These are phyloP conservation scores for Puccinia polysora DNA, from an alignment of 1,284 basidiomycete genomes.

Conservation along the genomic window DNA sequence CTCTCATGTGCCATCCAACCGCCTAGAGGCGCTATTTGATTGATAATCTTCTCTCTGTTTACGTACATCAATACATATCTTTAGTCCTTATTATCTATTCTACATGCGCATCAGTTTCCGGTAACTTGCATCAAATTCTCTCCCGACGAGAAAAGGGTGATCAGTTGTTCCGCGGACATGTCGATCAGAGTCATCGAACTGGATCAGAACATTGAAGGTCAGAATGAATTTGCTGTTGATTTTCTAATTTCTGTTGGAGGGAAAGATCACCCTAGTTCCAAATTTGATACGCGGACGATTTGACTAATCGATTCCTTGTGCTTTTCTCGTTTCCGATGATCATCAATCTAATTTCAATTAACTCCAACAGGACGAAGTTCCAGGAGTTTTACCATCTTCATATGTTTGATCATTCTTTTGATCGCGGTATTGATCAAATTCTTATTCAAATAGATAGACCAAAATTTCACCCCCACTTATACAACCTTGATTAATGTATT, in stretches of 20 bases:
- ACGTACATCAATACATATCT: background rate
- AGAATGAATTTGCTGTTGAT: too few species aligned
- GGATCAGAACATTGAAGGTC: constrained; percentile 54
- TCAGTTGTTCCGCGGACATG: constrained; percentile 88
- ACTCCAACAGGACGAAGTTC: background rate
- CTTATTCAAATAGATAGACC: too few species aligned
- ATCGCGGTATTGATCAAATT: constrained; percentile 10
- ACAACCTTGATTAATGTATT: too few species aligned
- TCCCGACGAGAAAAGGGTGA: constrained; percentile 71
- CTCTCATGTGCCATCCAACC: background rate
- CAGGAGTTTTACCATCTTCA: background rate
- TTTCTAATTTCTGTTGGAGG: background rate
- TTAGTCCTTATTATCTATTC: constrained; percentile 77
- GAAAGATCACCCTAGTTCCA: background rate
- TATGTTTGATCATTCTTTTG: constrained; percentile 5
- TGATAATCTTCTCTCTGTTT: too few species aligned
- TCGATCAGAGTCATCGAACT: constrained; percentile 75
- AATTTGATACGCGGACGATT: background rate
- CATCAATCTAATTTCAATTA: background rate
- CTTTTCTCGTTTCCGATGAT: background rate
- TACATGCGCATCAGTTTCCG: constrained; percentile 92
- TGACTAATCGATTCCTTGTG: background rate
- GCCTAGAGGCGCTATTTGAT: background rate
- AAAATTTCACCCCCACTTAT: too few species aligned
- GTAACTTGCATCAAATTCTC: constrained; percentile 85